Conservation (phyloP, 1,139 yeast species). For the Torulaspora globosa region DNA sequence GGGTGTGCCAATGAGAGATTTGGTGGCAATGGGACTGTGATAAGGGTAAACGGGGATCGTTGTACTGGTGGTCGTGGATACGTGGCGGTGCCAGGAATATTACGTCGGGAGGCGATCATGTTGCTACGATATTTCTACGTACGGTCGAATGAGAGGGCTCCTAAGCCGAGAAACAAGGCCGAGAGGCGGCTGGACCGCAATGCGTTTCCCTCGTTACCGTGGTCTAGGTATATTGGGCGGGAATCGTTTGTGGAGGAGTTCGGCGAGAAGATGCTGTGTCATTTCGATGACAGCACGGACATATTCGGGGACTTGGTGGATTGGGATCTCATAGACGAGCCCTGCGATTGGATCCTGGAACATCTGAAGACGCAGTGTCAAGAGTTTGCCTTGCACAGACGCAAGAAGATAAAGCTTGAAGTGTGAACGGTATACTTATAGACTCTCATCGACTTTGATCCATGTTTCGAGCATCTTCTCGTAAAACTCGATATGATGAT, state of each 20-base stretch:
- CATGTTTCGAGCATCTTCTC: constrained; percentile 67
- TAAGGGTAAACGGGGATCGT: constrained; percentile 54
- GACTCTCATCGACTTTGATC: constrained; percentile 51
- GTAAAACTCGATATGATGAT: constrained; percentile 72
- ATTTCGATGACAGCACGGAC: constrained; percentile 36
- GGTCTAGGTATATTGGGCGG: constrained; percentile 45
- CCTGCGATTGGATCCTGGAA: constrained; percentile 25
- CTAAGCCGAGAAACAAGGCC: constrained; percentile 71
- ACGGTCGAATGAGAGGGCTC: constrained; percentile 81
- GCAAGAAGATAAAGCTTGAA: constrained; percentile 9
- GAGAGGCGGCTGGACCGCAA: constrained; percentile 66
- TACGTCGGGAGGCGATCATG: constrained; percentile 77
- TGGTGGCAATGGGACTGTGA: constrained; percentile 93
- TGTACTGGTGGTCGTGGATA: constrained; percentile 41
- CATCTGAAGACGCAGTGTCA: constrained; percentile 19
- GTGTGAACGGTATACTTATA: constrained; percentile 13
- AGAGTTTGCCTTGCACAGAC: constrained; percentile 4
- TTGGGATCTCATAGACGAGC: constrained; percentile 30
- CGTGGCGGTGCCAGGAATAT: constrained; percentile 68
- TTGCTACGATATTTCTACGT: constrained; percentile 77
- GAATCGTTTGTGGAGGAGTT: constrained; percentile 47
- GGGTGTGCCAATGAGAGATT: constrained; percentile 95
- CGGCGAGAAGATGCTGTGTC: constrained; percentile 43
- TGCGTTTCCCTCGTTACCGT: constrained; percentile 56
- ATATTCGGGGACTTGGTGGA: constrained; percentile 27